Percentiles rank a stretch among this genome's conserved stretches.
Evolutionary conservation across 345 rosid species (phyloP).

Genomic region (Mallotus nudiflorus): DNA sequence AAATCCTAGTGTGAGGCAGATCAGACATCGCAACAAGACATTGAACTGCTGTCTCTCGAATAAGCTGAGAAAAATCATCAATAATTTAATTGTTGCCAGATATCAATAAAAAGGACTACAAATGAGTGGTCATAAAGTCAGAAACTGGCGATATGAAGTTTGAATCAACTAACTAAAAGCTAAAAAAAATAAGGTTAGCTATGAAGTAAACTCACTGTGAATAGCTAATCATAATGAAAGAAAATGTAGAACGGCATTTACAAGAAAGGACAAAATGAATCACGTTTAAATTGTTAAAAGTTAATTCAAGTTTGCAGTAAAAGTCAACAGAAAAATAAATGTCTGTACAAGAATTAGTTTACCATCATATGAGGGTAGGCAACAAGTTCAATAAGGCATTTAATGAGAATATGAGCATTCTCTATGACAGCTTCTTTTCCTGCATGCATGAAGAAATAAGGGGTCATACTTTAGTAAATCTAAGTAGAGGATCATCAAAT

Average conservation of each 20-base stretch:
- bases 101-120: not conserved
- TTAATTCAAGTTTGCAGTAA: not conserved
- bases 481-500: not conserved
- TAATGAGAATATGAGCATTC: conserved; percentile 56
- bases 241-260: not conserved
- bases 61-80: conserved; percentile 46
- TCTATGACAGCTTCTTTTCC: conserved; percentile 63
- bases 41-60: conserved; percentile 84
- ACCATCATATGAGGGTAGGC: conserved; percentile 76
- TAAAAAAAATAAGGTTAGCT: not conserved
- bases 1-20: conserved; percentile 69
- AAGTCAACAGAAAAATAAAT: not conserved
- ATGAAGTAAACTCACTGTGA: not conserved
- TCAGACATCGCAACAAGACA: conserved; percentile 70
- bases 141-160: not conserved
- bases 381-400: conserved; percentile 52
- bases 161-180: not conserved
- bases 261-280: not conserved
- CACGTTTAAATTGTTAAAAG: not conserved
- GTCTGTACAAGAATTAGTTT: not conserved
- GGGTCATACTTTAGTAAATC: not conserved
- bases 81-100: not conserved
- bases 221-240: not conserved
- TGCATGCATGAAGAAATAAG: conserved; percentile 34
- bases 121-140: not conserved